Evolutionary conservation across 176 grass and related monocot species (phyloP), one percentile per base, ranked within the genome.

Genomic region (Carex pumila): DNA sequence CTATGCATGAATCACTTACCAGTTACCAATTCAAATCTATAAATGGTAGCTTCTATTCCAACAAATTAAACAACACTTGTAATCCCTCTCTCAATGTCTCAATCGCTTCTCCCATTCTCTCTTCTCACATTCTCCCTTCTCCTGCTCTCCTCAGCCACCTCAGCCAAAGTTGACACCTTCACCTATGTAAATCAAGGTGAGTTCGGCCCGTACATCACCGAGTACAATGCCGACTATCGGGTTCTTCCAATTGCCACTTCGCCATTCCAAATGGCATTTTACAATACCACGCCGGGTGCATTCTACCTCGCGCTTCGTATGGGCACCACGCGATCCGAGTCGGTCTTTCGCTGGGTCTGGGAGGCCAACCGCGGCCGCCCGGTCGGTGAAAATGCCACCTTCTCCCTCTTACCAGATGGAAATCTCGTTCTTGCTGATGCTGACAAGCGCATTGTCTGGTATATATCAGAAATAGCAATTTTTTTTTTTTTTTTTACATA

Each of bases 241-340:
- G 83, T 85, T 15, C 83, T 89, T 53, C 83, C 83, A 43, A 47
- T 82, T 7, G 22, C 0, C 21, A 55, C 47, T 0, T 76, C 47
- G 21, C 71, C 71, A 15, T 76, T 76, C 71, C 71, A 76, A n/a
- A 76, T 76, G 71, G 71, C 71, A 3, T 76, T 76, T 54, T 76
- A 76, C 71, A 76, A 76, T 47, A 76, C 71, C 21, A 76, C 71
- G 3, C 47, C 71, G 2, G 71, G 71, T 54, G 47, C 19, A 54
- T 89, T 89, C 77, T 89, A 85, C 83, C 83, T 89, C 18, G 87
- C 83, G 12, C 87, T 89, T 45, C 87, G 83, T 76, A 89, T 89
- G 87, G 87, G 66, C 76, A 89, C 87, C 71, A 47, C 17, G 0
- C 82, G 87, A 14, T 85, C 87, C 15, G 82, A 88, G 82, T 88